These are phyloP conservation scores for Sphagnum tenellum DNA, from an alignment of 225 moss, liverwort and hornwort genomes.

Conservation along the genomic window DNA sequence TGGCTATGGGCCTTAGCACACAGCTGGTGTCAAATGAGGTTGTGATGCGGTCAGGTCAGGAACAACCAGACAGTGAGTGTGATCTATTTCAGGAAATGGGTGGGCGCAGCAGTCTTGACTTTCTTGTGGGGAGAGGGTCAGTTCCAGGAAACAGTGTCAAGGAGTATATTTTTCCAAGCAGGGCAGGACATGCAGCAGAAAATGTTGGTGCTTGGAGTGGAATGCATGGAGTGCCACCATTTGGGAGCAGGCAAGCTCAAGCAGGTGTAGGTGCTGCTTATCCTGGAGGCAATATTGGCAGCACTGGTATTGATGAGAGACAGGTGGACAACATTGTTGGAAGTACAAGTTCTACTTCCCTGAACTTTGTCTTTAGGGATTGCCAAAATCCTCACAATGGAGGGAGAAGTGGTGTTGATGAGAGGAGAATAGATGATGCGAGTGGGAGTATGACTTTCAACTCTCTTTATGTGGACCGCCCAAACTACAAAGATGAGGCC, in stretches of 20 bases:
- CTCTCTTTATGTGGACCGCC: constrained; percentile 37
- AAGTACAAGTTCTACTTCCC: constrained; percentile 34
- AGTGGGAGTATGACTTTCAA: constrained; percentile 35
- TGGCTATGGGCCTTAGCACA: constrained; percentile 58
- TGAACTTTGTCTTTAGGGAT: constrained; percentile 43
- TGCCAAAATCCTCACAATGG: constrained; percentile 41
- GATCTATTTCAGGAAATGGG: constrained; percentile 21
- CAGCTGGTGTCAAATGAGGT: constrained; percentile 63
- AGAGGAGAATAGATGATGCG: constrained; percentile 33
- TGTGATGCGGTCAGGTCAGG: constrained; percentile 47
- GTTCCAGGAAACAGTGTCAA: constrained; percentile 16
- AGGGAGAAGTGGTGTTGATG: constrained; percentile 35
- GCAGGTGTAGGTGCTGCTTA: constrained; percentile 18
- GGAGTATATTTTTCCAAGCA: constrained; percentile 36
- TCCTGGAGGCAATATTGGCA: constrained; percentile 25
- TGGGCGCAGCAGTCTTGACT: constrained; percentile 27
- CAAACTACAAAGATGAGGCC: constrained; percentile 29
- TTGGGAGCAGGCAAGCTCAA: constrained; percentile 32
- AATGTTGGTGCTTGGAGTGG: constrained; percentile 27
- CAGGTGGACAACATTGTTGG: constrained; percentile 26
- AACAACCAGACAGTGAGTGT: constrained; percentile 25
- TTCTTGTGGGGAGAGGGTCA: constrained; percentile 28
- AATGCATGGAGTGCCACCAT: constrained; percentile 44
- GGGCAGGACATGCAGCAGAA: constrained; percentile 33
- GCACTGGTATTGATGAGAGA: constrained; percentile 49